Base-by-base conservation (phyloP, 352 stramenopile genomes). In the Paralagenidium karlingii region DNA sequence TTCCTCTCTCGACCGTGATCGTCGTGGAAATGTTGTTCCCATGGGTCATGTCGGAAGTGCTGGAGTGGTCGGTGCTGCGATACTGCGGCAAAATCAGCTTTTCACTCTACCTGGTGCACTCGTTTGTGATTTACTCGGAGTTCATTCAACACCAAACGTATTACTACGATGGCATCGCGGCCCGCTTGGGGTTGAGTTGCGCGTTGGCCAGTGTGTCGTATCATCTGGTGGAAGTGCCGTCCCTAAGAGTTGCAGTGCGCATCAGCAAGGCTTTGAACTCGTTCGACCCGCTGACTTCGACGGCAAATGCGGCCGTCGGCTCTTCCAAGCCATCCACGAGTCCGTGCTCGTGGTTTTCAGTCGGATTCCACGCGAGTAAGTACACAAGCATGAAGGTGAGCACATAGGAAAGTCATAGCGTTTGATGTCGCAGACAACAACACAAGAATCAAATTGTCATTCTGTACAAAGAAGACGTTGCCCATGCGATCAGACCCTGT, bases 61-160 rank as follows among this genome's bases (percentile, higher is more conserved):
- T 65, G 20, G 59, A 69, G 34, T 69, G 51, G 55, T 55, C 38
- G 29, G 21, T 58, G 36, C 29, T 64, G 12, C 47, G 51, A 1
- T 58, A 43, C 38, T 49, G 43, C n/a, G 55, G 59, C 43, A 65
- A 69, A 21, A 38, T 69, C 24, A 65, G 55, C 40, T 69, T 58
- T 32, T 69, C 59, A 5, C 43, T 63, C 24, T 69, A 69, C 42
- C 28, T 69, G 45, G 45, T 69, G 2, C 59, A 65, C 45, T 71
- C 49, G 37, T 76, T 78, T 38, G 61, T 64, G 27, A 40, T 60
- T 22, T 55, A 60, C 47, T 21, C 33, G 19, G 12, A 38, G 5
- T 40, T 9, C 18, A 20, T 78, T 12, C 26, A 12, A 13, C 24
- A 50, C 15, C 50, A 66, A 45, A 15, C 21, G 10, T 53, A 60